Evolutionary conservation across 2,329 filamentous ascomycete genomes (phyloP).

Genomic region (Aureobasidium zeae): DNA sequence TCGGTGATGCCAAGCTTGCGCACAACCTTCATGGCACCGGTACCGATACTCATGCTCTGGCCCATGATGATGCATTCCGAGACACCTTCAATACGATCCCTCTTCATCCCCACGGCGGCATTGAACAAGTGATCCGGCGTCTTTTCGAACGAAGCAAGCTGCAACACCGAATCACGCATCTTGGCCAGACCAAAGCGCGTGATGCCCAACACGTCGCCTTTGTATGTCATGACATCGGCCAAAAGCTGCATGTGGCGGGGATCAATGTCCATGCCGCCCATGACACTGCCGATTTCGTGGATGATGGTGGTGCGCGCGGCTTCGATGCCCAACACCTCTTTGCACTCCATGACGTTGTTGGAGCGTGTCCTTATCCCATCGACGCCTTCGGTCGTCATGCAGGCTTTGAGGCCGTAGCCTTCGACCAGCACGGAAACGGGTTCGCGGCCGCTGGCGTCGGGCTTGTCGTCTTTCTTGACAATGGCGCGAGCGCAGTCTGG

Average conservation of each 20-base stretch:
- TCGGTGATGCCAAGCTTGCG: constrained; percentile 60
- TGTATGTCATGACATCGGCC: constrained; percentile 98
- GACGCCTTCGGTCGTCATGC: constrained; percentile 90
- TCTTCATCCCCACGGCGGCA: constrained; percentile 84
- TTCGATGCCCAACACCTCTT: constrained; percentile 85
- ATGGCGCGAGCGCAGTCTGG: constrained; percentile 77
- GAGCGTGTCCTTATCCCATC: constrained; percentile 63
- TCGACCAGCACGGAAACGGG: constrained; percentile 62
- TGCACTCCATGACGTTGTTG: constrained; percentile 86
- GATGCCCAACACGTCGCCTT: constrained; percentile 92
- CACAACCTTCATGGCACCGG: constrained; percentile 85
- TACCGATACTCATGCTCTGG: constrained; percentile 84
- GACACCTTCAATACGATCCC: constrained; percentile 85
- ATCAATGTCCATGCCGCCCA: constrained; percentile 92
- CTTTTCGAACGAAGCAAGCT: constrained; percentile 95
- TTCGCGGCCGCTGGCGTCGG: constrained; percentile 54
- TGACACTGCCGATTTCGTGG: constrained; percentile 76
- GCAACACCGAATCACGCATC: constrained; percentile 88
- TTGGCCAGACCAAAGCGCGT: constrained; percentile 93
- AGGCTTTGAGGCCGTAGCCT: constrained; percentile 80
- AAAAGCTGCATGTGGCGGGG: constrained; percentile 95
- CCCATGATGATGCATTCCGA: constrained; percentile 98
- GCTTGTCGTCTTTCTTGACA: constrained; percentile 68
- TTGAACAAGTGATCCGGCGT: constrained; percentile 96
- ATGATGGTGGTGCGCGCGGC: constrained; percentile 85